These are phyloP conservation scores for Trichomonas vaginalis DNA, from an alignment of 208 protist genomes.

Conservation along the genomic window DNA sequence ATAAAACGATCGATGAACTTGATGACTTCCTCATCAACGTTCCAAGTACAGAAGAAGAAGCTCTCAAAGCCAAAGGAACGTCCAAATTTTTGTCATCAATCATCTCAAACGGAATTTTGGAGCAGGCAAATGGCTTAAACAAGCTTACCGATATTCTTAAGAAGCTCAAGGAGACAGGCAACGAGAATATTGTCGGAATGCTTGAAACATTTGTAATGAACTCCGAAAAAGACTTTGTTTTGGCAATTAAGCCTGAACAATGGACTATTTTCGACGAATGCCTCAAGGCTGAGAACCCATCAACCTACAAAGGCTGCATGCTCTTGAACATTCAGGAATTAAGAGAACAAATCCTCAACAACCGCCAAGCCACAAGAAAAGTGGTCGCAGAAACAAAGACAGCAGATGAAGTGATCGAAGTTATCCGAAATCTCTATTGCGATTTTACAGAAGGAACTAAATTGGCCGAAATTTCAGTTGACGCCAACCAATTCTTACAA, in stretches of 20 bases:
- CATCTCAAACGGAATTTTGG: neutral
- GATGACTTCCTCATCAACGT: neutral
- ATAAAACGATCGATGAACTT: neutral
- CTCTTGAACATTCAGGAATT: neutral
- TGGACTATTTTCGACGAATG: neutral
- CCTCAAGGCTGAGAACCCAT: neutral
- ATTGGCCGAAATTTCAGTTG: neutral
- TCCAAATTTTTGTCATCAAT: neutral
- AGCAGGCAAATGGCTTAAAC: neutral
- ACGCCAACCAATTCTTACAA: neutral
- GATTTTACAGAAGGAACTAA: neutral
- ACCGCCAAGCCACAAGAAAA: neutral
- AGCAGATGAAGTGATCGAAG: neutral
- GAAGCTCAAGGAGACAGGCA: neutral
- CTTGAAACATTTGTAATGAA: neutral
- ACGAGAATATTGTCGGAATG: neutral
- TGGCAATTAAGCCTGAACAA: neutral
- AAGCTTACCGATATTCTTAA: neutral
- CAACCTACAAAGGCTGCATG: neutral
- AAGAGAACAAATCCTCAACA: neutral
- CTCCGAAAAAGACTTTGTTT: neutral
- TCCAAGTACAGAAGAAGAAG: neutral
- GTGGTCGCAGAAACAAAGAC: neutral
- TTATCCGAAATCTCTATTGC: neutral
- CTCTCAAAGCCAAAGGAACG: neutral